A percentile compares a stretch with the other conserved stretches of the same genome.
phyloP scores from a whole-genome alignment of 129 eudicot genomes.

The Rutidosis leptorrhynchoides region DNA sequence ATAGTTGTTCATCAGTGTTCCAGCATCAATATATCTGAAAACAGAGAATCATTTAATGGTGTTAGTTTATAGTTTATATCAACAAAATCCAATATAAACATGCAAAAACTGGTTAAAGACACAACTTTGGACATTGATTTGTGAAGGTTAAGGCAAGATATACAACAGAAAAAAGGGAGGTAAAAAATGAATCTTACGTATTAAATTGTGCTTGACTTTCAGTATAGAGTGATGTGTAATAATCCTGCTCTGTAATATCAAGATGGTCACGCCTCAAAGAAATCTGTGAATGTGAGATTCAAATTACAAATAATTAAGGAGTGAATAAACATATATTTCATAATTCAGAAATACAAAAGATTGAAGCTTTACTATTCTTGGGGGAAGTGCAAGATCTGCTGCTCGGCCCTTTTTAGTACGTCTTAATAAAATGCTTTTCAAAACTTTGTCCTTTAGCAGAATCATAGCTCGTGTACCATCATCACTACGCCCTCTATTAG shows the following conservation, averaged over 20 bases:
- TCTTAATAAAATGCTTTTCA: constrained; percentile 64
- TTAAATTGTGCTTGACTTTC: constrained; percentile 88
- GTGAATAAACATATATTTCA: not conserved
- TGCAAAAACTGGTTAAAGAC: not conserved
- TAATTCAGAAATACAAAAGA: constrained; percentile 6
- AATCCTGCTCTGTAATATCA: constrained; percentile 85
- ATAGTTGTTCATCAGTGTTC: constrained; percentile 86
- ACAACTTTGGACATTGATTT: not conserved
- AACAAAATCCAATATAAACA: not conserved
- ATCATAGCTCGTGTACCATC: constrained; percentile 65
- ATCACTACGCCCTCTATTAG: constrained; percentile 39
- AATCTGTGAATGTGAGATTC: constrained; percentile 43
- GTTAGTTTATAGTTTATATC: too few relatives aligned
- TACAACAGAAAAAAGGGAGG: constrained; percentile 6
- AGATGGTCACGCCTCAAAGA: constrained; percentile 64
- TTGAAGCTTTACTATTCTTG: constrained; percentile 63
- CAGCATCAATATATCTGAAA: constrained; percentile 68
- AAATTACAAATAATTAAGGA: not conserved
- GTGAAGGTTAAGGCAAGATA: not conserved
- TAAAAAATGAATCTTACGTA: constrained; percentile 51
- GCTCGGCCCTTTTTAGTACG: constrained; percentile 92
- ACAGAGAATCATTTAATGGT: constrained; percentile 18
- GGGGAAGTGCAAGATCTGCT: constrained; percentile 96
- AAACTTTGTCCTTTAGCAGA: constrained; percentile 71
- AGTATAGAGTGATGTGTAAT: constrained; percentile 75